Conservation (phyloP, 371 early-diverging fungal genomes). For the Mortierella sp. region DNA sequence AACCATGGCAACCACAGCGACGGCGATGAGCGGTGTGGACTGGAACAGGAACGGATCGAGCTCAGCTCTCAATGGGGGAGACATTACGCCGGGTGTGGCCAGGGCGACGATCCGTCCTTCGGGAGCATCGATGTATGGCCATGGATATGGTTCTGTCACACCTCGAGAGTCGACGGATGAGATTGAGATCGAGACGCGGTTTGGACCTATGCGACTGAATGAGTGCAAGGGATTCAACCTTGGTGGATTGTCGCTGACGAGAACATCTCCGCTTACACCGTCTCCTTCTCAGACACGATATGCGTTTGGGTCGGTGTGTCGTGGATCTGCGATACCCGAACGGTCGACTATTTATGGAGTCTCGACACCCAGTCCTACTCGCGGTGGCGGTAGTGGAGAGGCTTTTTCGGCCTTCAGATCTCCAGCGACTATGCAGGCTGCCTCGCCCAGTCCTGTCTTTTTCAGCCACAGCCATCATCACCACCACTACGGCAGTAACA, state of each 20-base stretch:
- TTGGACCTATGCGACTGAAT: slow-evolving; percentile 25
- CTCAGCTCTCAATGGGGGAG: slow-evolving; percentile 12
- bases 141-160: background rate
- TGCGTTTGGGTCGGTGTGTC: background rate
- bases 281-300: slow-evolving; percentile 8
- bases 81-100: slow-evolving; percentile 20
- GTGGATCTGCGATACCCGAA: slow-evolving; percentile 13
- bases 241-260: slow-evolving; percentile 24
- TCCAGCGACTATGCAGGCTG: slow-evolving; percentile 36
- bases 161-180: slow-evolving; percentile 10
- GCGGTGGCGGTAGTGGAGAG: background rate
- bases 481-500: background rate
- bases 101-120: background rate
- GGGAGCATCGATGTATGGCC: background rate
- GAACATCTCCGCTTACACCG: slow-evolving; percentile 1
- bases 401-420: slow-evolving; percentile 3
- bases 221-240: slow-evolving; percentile 37
- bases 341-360: background rate
- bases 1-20: background rate
- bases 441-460: slow-evolving; percentile 31
- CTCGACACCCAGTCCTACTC: background rate
- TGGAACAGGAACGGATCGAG: slow-evolving; percentile 38
- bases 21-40: slow-evolving; percentile 8
- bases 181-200: slow-evolving; percentile 39
- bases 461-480: slow-evolving; percentile 13